These are phyloP conservation scores for Suillus variegatus DNA, from an alignment of 768 basidiomycete genomes.

Conservation along the genomic window DNA sequence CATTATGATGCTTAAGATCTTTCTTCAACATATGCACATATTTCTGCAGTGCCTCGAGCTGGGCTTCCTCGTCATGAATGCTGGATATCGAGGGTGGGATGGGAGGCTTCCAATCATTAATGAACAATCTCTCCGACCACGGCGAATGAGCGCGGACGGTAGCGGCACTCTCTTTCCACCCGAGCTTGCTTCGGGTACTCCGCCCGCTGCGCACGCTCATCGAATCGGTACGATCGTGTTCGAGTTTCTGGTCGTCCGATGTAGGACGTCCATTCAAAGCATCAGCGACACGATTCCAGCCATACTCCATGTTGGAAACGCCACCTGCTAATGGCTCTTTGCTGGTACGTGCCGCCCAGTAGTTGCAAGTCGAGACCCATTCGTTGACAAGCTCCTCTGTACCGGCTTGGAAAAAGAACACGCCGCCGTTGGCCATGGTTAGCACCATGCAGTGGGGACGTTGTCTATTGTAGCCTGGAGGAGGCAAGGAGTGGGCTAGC, in stretches of 20 bases:
- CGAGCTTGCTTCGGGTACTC: slow-evolving; percentile 73
- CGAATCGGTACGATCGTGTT: slow-evolving; percentile 55
- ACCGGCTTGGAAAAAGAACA: slow-evolving; percentile 98
- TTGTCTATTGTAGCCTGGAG: slow-evolving; percentile 88
- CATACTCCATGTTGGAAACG: slow-evolving; percentile 99
- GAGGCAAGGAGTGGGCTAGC: slow-evolving; percentile 82
- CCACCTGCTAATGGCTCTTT: slow-evolving; percentile 96
- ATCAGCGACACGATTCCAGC: slow-evolving; percentile 85
- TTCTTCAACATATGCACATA: slow-evolving; percentile 75
- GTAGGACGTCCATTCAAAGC: slow-evolving; percentile 50
- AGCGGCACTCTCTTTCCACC: slow-evolving; percentile 66
- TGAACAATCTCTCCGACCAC: slow-evolving; percentile 70
- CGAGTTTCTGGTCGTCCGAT: slow-evolving; percentile 57
- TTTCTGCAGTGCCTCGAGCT: slow-evolving; percentile 85
- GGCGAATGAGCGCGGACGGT: slow-evolving; percentile 74
- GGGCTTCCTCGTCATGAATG: slow-evolving; percentile 87
- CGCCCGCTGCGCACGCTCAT: slow-evolving; percentile 76
- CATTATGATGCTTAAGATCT: slow-evolving; percentile 83
- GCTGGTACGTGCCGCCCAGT: slow-evolving; percentile 95
- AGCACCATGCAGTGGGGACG: slow-evolving; percentile 95
- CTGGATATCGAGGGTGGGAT: slow-evolving; percentile 82
- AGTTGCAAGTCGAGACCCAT: slow-evolving; percentile 99
- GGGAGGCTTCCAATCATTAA: slow-evolving; percentile 96
- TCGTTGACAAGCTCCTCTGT: slow-evolving; percentile 98
- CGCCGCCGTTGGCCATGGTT: slow-evolving; percentile 82